These are phyloP conservation scores for Fomes fomentarius DNA, from an alignment of 1,284 basidiomycete species.

Conservation along the genomic window DNA sequence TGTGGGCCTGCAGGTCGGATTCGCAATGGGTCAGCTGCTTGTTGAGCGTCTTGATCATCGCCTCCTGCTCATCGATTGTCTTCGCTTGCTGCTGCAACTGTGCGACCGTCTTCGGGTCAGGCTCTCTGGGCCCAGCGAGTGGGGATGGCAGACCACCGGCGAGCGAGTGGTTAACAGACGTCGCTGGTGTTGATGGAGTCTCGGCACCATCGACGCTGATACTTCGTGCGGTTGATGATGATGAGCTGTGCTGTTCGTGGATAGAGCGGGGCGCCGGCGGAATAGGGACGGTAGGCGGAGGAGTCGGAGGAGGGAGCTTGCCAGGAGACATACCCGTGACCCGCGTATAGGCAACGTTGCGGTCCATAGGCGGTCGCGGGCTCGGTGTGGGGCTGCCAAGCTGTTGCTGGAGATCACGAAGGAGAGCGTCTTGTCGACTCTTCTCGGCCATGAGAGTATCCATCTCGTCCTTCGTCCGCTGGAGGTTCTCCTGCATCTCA, in stretches of 20 bases:
- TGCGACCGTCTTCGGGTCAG: constrained; percentile 58
- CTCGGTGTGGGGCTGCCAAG: constrained; percentile 56
- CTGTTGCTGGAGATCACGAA: constrained; percentile 80
- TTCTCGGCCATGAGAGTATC: constrained; percentile 77
- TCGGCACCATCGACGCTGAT: constrained; percentile 61
- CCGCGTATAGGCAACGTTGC: constrained; percentile 57
- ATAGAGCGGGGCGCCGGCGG: constrained; percentile 72
- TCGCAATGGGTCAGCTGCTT: constrained; percentile 92
- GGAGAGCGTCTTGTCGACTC: constrained; percentile 60
- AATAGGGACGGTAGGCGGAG: constrained; percentile 86
- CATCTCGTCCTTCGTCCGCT: constrained; percentile 79
- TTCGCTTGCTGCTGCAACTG: constrained; percentile 77
- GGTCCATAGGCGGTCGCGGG: constrained; percentile 52
- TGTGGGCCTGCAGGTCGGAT: constrained; percentile 87
- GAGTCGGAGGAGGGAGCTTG: constrained; percentile 87
- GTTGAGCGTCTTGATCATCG: constrained; percentile 90
- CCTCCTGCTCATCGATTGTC: constrained; percentile 81
- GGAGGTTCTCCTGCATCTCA: constrained; percentile 75
- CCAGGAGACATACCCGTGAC: constrained; percentile 60
- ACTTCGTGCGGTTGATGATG: constrained; percentile 55
- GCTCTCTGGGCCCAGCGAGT: constrained; percentile 24
- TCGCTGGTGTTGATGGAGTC: constrained; percentile 57
- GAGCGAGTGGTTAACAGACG: constrained; percentile 55
- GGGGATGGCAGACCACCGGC: constrained; percentile 37
- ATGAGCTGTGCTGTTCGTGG: constrained; percentile 44